These are phyloP conservation scores for Aspergillus persii DNA, from an alignment of 2,329 filamentous ascomycete genomes.

Conservation along the genomic window DNA sequence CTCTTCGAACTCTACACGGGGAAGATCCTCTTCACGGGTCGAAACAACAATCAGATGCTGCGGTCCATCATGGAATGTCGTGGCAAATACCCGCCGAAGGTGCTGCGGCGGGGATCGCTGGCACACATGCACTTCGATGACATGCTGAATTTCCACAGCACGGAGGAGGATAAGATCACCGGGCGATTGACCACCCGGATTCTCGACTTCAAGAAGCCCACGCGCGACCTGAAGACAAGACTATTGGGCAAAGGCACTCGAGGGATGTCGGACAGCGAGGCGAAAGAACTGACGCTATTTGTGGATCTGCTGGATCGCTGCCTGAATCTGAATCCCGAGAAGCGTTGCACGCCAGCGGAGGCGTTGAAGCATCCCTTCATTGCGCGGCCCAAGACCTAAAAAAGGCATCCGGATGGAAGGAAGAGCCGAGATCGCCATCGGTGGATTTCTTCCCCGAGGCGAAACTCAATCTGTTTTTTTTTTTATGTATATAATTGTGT, in stretches of 20 bases:
- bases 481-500: not conserved
- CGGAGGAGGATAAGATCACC: slow-evolving; percentile 83
- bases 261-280: slow-evolving; percentile 70
- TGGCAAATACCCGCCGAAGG: slow-evolving; percentile 84
- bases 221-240: slow-evolving; percentile 76
- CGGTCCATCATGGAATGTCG: slow-evolving; percentile 94
- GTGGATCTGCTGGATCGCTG: slow-evolving; percentile 86
- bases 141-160: slow-evolving; percentile 75
- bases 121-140: slow-evolving; percentile 80
- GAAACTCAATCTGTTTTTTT: not conserved
- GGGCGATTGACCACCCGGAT: slow-evolving; percentile 64
- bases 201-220: slow-evolving; percentile 62
- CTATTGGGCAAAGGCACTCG: slow-evolving; percentile 69
- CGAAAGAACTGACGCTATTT: slow-evolving; percentile 77
- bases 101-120: slow-evolving; percentile 78
- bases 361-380: slow-evolving; percentile 91
- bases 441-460: not conserved
- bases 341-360: slow-evolving; percentile 81
- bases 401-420: too few relatives aligned
- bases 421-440: too few relatives aligned
- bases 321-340: slow-evolving; percentile 85
- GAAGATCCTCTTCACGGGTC: slow-evolving; percentile 92
- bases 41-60: slow-evolving; percentile 98
- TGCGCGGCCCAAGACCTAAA: slow-evolving; percentile 40
- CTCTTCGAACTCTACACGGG: slow-evolving; percentile 96